Evolutionary conservation across 257 asterid genomes (phyloP), one percentile per base, ranked within the genome.

Genomic region (Agastache rugosa): DNA sequence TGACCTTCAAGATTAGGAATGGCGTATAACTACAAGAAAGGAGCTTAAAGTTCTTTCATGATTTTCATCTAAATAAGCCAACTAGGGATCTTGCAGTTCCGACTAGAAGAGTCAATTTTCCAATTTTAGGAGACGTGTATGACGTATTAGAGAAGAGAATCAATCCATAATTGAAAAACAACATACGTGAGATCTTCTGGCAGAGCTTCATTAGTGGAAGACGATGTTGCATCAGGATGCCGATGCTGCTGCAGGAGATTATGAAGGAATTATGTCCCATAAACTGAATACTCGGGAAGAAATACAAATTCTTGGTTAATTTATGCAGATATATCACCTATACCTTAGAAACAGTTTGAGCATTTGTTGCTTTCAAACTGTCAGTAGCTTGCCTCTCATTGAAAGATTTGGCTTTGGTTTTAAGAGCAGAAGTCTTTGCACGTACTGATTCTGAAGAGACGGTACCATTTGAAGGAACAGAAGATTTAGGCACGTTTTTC

Each of bases 391-490:
- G 83, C 77, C 42, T 85, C 76, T 78, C 81, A 11, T 82, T 82
- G 59, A 65, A 42, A 61, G 89, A 76, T 67, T 79, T 80, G 69
- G 73, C 73, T 67, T 80, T 83, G 11, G 75, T 72, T 75, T 47
- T 72, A 16, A 55, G 74, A 69, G 80, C 76, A 66, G 53, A 17
- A 42, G 55, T 12, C 69, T 48, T 80, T 64, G 68, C 77, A 19
- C 74, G 67, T 54, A 68, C 79, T 58, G 83, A 72, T 19, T 80
- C 82, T 31, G 77, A 73, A 71, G 77, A 76, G 56, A 45, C 9
- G 25, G 70, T 74, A 73, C 87, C 87, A 69, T 84, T 86, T 76
- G 88, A 84, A 74, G 82, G 70, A 60, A 27, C 69, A n/a, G 86
- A 78, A 69, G 83, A 15, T 78, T 72, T 79, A 17, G 61, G 53